A percentile compares a stretch with the other conserved stretches of the same genome.
Conservation (phyloP, 352 stramenopile species). For the Pythium brachiatum region DNA sequence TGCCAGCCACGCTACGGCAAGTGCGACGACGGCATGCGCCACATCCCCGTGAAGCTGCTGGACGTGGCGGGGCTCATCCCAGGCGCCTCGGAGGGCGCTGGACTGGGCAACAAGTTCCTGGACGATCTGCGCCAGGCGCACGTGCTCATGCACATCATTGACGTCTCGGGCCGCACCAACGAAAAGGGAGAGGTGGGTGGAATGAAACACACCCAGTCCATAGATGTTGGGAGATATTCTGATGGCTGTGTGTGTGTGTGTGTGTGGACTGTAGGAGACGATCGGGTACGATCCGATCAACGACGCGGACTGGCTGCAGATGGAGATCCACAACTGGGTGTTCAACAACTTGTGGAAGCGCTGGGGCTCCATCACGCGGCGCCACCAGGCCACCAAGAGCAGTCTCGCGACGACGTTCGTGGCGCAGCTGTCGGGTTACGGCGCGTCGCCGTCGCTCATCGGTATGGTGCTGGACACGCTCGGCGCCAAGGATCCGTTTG, state of each 20-base stretch:
- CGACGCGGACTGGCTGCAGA: constrained; percentile 83
- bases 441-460: constrained; percentile 72
- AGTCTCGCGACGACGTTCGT: constrained; percentile 67
- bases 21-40: constrained; percentile 68
- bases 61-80: constrained; percentile 83
- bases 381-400: constrained; percentile 74
- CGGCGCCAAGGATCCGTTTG: constrained; percentile 54
- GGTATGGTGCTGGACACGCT: constrained; percentile 68
- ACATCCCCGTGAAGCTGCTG: constrained; percentile 83
- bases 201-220: neutral
- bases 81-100: constrained; percentile 87
- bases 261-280: constrained; percentile 42
- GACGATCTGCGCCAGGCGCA: constrained; percentile 87
- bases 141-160: constrained; percentile 90
- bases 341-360: constrained; percentile 87
- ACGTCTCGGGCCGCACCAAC: constrained; percentile 87
- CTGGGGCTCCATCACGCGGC: constrained; percentile 75
- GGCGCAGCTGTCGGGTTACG: constrained; percentile 76
- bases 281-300: constrained; percentile 88
- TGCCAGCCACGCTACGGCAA: constrained; percentile 78
- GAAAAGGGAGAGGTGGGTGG: constrained; percentile 86
- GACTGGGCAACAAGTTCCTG: constrained; percentile 99
- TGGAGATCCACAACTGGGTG: constrained; percentile 88
- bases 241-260: too few relatives aligned
- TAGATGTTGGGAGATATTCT: too few relatives aligned